Conservation (phyloP, 2,329 filamentous ascomycete genomes). For the Colletotrichum tropicicola region DNA sequence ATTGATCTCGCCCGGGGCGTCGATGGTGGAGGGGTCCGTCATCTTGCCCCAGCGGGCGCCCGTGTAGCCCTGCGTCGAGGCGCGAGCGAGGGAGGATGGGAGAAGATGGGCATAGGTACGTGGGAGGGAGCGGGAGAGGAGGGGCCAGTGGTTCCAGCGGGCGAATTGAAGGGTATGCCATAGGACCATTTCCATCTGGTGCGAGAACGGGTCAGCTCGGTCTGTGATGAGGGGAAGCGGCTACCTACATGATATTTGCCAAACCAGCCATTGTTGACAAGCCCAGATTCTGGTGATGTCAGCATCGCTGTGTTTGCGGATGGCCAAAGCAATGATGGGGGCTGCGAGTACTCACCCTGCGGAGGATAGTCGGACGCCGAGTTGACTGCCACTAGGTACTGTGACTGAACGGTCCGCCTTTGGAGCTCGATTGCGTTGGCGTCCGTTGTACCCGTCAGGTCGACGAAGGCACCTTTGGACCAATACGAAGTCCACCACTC, state of each 20-base stretch:
- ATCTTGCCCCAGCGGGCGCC: slow-evolving; percentile 54
- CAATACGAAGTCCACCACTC: slow-evolving; percentile 60
- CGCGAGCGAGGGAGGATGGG: slow-evolving; percentile 45
- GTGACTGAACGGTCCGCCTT: slow-evolving; percentile 60
- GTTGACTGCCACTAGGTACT: slow-evolving; percentile 63
- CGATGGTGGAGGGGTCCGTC: slow-evolving; percentile 57
- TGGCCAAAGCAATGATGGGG: no score
- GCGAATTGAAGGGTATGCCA: slow-evolving; percentile 63
- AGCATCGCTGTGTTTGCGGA: neutral
- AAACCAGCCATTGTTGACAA: slow-evolving; percentile 65
- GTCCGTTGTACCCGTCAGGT: slow-evolving; percentile 50
- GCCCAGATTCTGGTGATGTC: slow-evolving; percentile 41
- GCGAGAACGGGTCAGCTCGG: neutral
- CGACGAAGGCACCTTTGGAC: slow-evolving; percentile 60
- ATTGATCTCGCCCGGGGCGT: slow-evolving; percentile 69
- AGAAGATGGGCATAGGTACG: slow-evolving; percentile 57
- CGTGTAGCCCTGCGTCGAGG: slow-evolving; percentile 49
- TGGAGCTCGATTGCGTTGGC: slow-evolving; percentile 58
- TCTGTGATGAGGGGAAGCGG: no score
- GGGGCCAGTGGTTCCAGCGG: slow-evolving; percentile 56
- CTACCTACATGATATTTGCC: slow-evolving; percentile 59
- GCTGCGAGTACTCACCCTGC: slow-evolving; percentile 44
- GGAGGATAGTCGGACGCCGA: slow-evolving; percentile 57
- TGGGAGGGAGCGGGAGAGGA: slow-evolving; percentile 55
- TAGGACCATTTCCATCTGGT: slow-evolving; percentile 59